Conservation (phyloP, 1,139 yeast species). For the Arxiozyma bovina region DNA sequence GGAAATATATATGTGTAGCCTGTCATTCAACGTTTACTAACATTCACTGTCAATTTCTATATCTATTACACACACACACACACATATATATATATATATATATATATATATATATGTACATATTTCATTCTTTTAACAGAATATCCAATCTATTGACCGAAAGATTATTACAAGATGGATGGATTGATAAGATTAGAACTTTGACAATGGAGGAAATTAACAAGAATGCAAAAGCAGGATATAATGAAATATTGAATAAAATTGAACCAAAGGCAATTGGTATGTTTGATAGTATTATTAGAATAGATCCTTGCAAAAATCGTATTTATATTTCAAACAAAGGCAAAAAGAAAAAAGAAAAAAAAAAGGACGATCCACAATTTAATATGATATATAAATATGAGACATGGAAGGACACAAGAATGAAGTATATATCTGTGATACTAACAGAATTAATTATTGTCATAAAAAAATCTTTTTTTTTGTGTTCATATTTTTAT, state of each 20-base stretch:
- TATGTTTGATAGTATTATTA: slow-evolving; percentile 21
- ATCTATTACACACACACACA: no score
- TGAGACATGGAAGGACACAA: not conserved
- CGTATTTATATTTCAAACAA: not conserved
- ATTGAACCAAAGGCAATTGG: slow-evolving; percentile 60
- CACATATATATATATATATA: not conserved
- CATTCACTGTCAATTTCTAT: not conserved
- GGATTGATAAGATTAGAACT: slow-evolving; percentile 69
- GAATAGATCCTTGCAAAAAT: not conserved
- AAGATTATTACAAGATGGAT: slow-evolving; percentile 66
- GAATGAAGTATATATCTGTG: not conserved
- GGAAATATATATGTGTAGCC: no score
- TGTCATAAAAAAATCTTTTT: no score
- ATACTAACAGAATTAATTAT: not conserved
- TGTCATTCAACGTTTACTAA: not conserved
- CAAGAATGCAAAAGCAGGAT: slow-evolving; percentile 37
- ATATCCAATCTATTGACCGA: slow-evolving; percentile 55
- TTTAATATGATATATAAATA: no score
- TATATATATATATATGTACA: not conserved
- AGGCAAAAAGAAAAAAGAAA: not conserved
- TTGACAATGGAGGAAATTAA: slow-evolving; percentile 41
- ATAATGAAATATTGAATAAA: slow-evolving; percentile 43
- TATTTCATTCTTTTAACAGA: slow-evolving; percentile 12
- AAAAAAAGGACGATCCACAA: not conserved
- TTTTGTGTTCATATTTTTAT: not conserved